Evolutionary conservation across 768 basidiomycete genomes (phyloP).

Genomic region (Leucocoprinus birnbaumii): DNA sequence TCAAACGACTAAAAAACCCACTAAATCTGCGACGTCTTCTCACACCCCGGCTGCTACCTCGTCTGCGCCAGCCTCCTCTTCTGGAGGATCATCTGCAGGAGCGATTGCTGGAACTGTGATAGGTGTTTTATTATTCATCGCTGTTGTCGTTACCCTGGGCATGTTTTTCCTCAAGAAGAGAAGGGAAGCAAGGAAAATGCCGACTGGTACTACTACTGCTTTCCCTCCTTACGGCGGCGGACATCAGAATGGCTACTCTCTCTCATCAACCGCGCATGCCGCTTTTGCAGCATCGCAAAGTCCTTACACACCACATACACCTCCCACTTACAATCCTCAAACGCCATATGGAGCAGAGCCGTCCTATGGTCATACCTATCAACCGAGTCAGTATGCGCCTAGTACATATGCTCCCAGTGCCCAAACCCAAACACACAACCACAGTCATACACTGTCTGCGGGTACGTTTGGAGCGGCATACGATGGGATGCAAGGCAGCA

Average conservation of each 20-base stretch:
- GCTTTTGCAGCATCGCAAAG: conserved; percentile 1
- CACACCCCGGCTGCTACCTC: conserved; percentile 8
- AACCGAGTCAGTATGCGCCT: conserved; percentile 1
- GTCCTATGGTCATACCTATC: conserved; percentile 5
- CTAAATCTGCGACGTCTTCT: conserved; percentile 17
- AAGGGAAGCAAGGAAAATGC: not conserved
- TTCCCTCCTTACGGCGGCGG: conserved; percentile 3
- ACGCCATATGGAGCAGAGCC: not conserved
- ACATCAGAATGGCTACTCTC: conserved; percentile 1
- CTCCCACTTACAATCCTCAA: conserved; percentile 1
- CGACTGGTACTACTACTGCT: conserved; percentile 14
- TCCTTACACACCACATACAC: conserved; percentile 3
- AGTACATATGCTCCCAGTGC: conserved; percentile 27
- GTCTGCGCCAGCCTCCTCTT: not conserved
- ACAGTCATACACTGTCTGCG: conserved; percentile 5
- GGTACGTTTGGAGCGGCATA: not conserved
- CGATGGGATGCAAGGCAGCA: conserved; percentile 2
- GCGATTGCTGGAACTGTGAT: conserved; percentile 52
- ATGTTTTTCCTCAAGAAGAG: conserved; percentile 45
- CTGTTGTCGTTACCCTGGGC: conserved; percentile 47
- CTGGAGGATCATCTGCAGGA: conserved; percentile 31
- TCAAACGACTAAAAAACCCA: conserved; percentile 18
- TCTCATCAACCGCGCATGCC: conserved; percentile 2
- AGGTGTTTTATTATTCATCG: conserved; percentile 50
- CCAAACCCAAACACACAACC: not conserved